Evolutionary conservation across 2,329 filamentous ascomycete species (phyloP).

Genomic region (Aspergillus sp.): DNA sequence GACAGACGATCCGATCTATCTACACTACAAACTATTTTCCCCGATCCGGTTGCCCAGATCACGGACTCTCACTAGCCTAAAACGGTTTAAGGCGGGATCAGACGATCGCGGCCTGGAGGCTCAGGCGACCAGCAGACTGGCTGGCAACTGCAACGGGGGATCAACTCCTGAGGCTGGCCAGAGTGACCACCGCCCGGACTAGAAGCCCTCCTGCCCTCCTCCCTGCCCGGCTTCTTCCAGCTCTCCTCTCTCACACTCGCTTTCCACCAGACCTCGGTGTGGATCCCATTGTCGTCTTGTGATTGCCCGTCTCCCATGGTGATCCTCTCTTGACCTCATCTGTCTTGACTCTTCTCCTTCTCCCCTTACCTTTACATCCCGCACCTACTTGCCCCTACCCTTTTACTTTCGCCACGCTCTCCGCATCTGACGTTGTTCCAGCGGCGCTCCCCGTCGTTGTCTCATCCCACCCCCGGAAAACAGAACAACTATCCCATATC

Average conservation of each 20-base stretch:
- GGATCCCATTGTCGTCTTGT: slow-evolving; percentile 11
- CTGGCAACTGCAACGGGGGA: too few species aligned
- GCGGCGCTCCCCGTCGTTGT: background rate
- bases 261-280: slow-evolving; percentile 5
- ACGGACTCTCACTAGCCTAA: slow-evolving; percentile 7
- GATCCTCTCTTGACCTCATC: slow-evolving; percentile 15
- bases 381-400: slow-evolving; percentile 8
- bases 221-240: slow-evolving; percentile 9
- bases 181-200: slow-evolving; percentile 2
- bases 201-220: slow-evolving; percentile 16
- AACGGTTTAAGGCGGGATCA: slow-evolving; percentile 3
- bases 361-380: slow-evolving; percentile 13
- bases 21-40: background rate
- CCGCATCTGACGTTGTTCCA: slow-evolving; percentile 22
- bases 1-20: background rate
- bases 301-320: slow-evolving; percentile 15
- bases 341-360: slow-evolving; percentile 7
- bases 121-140: slow-evolving; percentile 19
- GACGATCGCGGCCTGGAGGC: slow-evolving; percentile 15
- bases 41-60: background rate
- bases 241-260: background rate
- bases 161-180: too few species aligned
- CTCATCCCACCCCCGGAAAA: background rate
- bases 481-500: background rate
- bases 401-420: slow-evolving; percentile 13